phyloP scores from a whole-genome alignment of 768 basidiomycete genomes.

The Dioszegia hungarica region DNA sequence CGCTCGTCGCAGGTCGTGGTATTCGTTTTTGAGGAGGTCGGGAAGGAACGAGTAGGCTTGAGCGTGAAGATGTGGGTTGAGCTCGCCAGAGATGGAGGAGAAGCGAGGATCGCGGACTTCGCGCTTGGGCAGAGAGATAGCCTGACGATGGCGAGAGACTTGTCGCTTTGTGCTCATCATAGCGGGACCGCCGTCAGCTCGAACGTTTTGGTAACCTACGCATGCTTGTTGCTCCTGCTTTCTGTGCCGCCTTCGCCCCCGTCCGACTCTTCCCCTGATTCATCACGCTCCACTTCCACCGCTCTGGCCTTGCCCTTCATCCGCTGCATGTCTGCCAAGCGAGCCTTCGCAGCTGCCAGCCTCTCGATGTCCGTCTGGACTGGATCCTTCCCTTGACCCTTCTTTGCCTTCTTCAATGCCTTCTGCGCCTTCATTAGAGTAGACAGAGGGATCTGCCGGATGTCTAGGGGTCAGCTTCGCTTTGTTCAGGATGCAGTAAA shows the following conservation, averaged over 20 bases:
- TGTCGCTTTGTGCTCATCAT: slow-evolving; percentile 81
- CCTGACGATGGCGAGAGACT: slow-evolving; percentile 65
- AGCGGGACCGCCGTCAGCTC: slow-evolving; percentile 60
- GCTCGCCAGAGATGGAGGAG: slow-evolving; percentile 61
- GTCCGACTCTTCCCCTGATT: slow-evolving; percentile 18
- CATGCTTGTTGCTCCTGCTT: slow-evolving; percentile 63
- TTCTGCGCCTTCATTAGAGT: slow-evolving; percentile 63
- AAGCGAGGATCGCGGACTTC: slow-evolving; percentile 85
- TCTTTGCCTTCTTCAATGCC: slow-evolving; percentile 47
- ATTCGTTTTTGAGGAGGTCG: slow-evolving; percentile 62
- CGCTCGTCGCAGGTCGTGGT: slow-evolving; percentile 61
- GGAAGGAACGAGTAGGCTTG: slow-evolving; percentile 71
- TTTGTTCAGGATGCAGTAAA: neutral
- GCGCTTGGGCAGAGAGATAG: slow-evolving; percentile 61
- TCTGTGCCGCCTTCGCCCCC: neutral
- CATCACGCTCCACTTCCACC: neutral
- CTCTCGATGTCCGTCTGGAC: slow-evolving; percentile 13
- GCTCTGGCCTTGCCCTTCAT: slow-evolving; percentile 45
- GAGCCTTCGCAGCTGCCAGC: slow-evolving; percentile 45
- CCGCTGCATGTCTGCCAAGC: slow-evolving; percentile 33
- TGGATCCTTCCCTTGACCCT: slow-evolving; percentile 10
- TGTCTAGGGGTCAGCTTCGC: neutral
- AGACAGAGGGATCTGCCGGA: slow-evolving; percentile 57
- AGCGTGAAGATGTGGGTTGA: slow-evolving; percentile 62
- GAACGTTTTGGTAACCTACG: slow-evolving; percentile 57